Percentiles rank a stretch among this genome's conserved stretches.
Evolutionary conservation across 192 early-diverging fungal species (phyloP).

Genomic region (Phlyctochytrium bullatum): DNA sequence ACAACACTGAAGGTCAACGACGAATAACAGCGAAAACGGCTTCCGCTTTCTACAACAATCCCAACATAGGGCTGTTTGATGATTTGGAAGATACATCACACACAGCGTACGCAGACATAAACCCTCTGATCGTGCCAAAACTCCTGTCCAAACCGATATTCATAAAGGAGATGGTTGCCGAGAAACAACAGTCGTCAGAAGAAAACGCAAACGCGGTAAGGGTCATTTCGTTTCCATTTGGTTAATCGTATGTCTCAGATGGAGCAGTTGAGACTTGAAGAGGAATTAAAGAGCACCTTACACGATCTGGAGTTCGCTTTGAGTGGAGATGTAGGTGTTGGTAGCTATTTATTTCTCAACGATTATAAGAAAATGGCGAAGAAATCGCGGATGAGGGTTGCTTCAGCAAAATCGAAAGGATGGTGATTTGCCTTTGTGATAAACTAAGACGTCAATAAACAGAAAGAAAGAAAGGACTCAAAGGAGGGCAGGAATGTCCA

Average conservation of each 20-base stretch:
- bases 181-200: constrained; percentile 9
- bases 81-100: constrained; percentile 15
- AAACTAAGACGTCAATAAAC: too few relatives aligned
- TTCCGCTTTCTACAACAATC: constrained; percentile 5
- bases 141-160: constrained; percentile 29
- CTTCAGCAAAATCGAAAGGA: too few relatives aligned
- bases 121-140: constrained; percentile 43
- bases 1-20: constrained; percentile 14
- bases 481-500: too few relatives aligned
- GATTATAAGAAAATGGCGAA: too few relatives aligned
- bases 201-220: neutral
- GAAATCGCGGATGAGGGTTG: too few relatives aligned
- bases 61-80: constrained; percentile 7
- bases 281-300: constrained; percentile 40
- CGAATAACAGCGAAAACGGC: constrained; percentile 8
- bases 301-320: constrained; percentile 39
- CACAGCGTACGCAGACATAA: constrained; percentile 35
- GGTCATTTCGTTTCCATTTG: neutral
- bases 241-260: constrained; percentile 12
- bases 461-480: too few relatives aligned
- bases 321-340: constrained; percentile 22
- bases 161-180: constrained; percentile 20
- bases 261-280: constrained; percentile 35
- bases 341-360: too few relatives aligned
- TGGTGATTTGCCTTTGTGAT: too few relatives aligned